Evolutionary conservation across 1,284 basidiomycete genomes (phyloP).

Genomic region (Earliella scabrosa): DNA sequence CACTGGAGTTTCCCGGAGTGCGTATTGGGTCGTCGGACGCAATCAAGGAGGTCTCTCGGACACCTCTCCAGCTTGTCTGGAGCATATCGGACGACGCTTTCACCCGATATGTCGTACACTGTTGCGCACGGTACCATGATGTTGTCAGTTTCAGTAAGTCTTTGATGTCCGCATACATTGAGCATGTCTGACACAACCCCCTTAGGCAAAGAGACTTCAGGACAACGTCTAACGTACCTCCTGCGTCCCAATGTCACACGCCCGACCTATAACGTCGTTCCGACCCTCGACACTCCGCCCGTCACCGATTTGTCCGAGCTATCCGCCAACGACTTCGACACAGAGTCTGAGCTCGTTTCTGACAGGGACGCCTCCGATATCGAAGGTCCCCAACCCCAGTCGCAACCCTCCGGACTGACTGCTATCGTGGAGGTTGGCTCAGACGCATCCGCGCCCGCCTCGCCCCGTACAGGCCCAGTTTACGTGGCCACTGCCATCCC

Average conservation of each 20-base stretch:
- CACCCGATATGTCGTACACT: constrained; percentile 79
- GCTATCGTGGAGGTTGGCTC: constrained; percentile 28
- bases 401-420: constrained; percentile 38
- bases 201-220: constrained; percentile 69
- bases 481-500: constrained; percentile 7
- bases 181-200: not conserved
- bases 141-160: constrained; percentile 81
- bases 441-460: constrained; percentile 24
- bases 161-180: not conserved
- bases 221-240: constrained; percentile 72
- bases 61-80: constrained; percentile 73
- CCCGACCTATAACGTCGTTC: constrained; percentile 50
- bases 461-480: constrained; percentile 14
- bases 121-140: constrained; percentile 77
- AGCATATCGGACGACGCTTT: constrained; percentile 67
- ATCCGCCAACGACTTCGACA: constrained; percentile 36
- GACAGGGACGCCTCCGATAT: constrained; percentile 56
- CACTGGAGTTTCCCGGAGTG: constrained; percentile 42
- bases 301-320: constrained; percentile 55
- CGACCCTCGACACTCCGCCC: constrained; percentile 69
- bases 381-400: constrained; percentile 31
- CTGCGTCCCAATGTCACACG: constrained; percentile 74
- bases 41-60: constrained; percentile 66
- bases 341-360: constrained; percentile 57
- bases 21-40: constrained; percentile 55